Conservation (phyloP, 1,139 yeast species). For the Suhomyces wounanorum region DNA sequence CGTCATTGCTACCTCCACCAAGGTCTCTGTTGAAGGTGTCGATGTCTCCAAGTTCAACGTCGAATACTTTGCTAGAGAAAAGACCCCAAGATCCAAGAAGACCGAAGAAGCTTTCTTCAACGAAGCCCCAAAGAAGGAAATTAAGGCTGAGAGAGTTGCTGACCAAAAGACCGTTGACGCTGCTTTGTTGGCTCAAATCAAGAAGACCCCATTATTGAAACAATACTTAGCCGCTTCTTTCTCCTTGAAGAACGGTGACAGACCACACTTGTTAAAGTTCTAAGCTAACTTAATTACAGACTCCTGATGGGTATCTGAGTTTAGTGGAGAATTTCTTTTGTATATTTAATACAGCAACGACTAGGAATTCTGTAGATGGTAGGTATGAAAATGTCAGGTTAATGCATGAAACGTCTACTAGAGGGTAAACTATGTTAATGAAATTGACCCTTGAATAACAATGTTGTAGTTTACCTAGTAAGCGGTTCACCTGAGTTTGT, state of each 20-base stretch:
- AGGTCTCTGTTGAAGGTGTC: conserved; percentile 76
- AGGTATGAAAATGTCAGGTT: background rate
- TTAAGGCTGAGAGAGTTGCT: conserved; percentile 93
- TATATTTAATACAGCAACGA: conserved; percentile 39
- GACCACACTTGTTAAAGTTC: conserved; percentile 98
- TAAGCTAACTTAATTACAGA: conserved; percentile 41
- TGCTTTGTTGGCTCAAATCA: conserved; percentile 90
- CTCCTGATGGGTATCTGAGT: conserved; percentile 7
- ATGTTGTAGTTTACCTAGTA: background rate
- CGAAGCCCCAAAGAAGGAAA: conserved; percentile 84
- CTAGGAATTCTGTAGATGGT: conserved; percentile 4
- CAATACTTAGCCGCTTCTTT: conserved; percentile 96
- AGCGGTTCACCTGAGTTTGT: no score
- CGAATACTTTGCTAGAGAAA: conserved; percentile 97
- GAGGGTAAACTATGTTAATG: background rate
- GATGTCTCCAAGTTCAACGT: conserved; percentile 92
- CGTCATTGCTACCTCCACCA: conserved; percentile 98
- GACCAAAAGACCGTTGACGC: conserved; percentile 98
- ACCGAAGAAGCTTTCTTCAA: conserved; percentile 96
- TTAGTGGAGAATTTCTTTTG: conserved; percentile 27
- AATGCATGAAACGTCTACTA: background rate
- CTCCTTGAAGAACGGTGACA: conserved; percentile 98
- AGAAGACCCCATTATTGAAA: conserved; percentile 97
- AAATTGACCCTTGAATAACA: background rate
- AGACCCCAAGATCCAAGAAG: conserved; percentile 73